Base-by-base conservation (phyloP, 2,329 filamentous ascomycete genomes). In the Fulvia fulva region DNA sequence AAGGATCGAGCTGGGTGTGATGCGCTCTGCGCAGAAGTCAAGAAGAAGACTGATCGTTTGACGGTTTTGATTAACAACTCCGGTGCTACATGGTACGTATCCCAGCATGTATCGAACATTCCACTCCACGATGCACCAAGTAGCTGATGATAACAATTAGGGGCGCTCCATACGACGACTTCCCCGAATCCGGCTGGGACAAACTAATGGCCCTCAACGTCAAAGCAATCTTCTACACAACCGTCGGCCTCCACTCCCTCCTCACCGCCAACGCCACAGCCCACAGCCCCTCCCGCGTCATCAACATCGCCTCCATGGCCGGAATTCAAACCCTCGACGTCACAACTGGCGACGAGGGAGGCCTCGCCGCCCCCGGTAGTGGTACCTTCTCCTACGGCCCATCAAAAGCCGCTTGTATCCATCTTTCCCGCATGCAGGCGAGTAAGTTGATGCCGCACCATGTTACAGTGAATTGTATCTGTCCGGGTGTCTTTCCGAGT, bases 141-240 rank as follows among this genome's bases (percentile, higher is more conserved):
- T n/a, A n/a, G n/a, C n/a, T n/a, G 47, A 12, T n/a, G 19, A 23
- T 34, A 30, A 12, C 5, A 32, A 12, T 21, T 28, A 63, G 66
- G 75, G 82, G 81, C 9, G 82, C 78, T 25, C 78, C 81, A 26
- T 84, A 83, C 67, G 80, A 83, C 59, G 76, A 83, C 68, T 84
- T 83, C 64, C 81, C 81, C 0, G 81, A 83, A 61, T 74, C 77
- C 49, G 82, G 79, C 43, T 85, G 81, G 80, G 81, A 83, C 62
- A 81, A 83, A 62, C 73, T 84, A 22, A 80, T 83, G 62, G 65
- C 68, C 2, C 59, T 72, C 5, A 72, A 72, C 55, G 69, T 72
- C 44, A 72, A 72, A 55, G 55, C 69, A 7, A 70, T 76, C 56
- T 79, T 77, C 67, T 73, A 75, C 46, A 79, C 76, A n/a, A 79